Evolutionary conservation across 129 eudicot genomes (phyloP), one percentile per base, ranked within the genome.

Genomic region (Oenanthe sinensis): DNA sequence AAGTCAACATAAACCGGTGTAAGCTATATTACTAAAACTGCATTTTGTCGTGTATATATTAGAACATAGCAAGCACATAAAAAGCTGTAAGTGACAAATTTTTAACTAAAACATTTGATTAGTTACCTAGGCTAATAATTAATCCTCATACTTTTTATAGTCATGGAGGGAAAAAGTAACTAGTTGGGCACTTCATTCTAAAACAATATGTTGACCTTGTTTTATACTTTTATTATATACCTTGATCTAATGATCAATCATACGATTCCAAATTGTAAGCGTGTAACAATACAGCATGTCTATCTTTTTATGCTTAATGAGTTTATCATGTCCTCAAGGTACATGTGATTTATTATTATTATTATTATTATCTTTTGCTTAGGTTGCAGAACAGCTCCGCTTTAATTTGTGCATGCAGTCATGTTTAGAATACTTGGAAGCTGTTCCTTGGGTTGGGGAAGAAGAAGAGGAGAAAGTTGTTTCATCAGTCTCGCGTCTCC

Each of bases 401-500:
- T 95, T 85, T 85, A 86, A 74, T 55, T 84, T 88, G 33, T 95
- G 99, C 88, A 87, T 95, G 75, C 85, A 86, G 55, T 87, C 96
- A 42, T 92, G 99, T 74, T 77, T 95, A 78, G 95, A 92, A 50
- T 92, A 92, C 82, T 84, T 95, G 80, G 99, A 95, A 81, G 99
- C 99, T 12, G 99, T 87, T 83, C 99, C 99, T 22, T 95, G 99
- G 99, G 94, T 91, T 11, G 99, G 99, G 54, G 94, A 95, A 78
- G 99, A 94, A 72, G 98, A 95, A 87, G 99, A 95, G 81, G 97
- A 92, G 33, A 89, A 90, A 68, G 99, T 95, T 6, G 92, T 95
- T 20, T 84, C 97, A 28, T 92, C 91, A 17, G 92, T 92, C 50
- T 70, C 84, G 37, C 86, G 83, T 63, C 97, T 95, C 70, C 89